Evolutionary conservation across 495 filamentous ascomycete species (phyloP).

Genomic region (Penicillium bialowiezense): DNA sequence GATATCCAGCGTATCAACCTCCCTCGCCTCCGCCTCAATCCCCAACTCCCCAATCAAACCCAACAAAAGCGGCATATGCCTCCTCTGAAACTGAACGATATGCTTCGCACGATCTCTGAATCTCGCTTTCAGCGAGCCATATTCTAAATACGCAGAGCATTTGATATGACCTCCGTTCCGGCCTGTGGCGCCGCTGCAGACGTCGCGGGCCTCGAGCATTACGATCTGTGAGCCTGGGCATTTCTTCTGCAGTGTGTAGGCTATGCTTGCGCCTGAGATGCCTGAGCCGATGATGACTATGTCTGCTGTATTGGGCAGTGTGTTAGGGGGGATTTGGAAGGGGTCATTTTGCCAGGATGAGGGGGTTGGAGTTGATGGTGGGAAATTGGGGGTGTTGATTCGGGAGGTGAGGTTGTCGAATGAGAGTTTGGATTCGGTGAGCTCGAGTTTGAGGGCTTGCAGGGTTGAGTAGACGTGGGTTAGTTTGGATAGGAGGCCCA

Average conservation of each 20-base stretch:
- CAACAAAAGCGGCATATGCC: constrained; percentile 3
- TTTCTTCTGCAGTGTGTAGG: constrained; percentile 54
- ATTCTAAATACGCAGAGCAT: constrained; percentile 8
- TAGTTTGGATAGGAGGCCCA: not conserved
- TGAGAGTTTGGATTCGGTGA: not conserved
- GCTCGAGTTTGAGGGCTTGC: not conserved
- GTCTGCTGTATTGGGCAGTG: constrained; percentile 56
- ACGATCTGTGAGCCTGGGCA: constrained; percentile 24
- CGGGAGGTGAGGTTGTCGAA: not conserved
- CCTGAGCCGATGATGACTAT: constrained; percentile 72
- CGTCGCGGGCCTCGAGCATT: constrained; percentile 76
- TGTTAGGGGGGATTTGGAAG: constrained; percentile 53
- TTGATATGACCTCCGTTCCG: constrained; percentile 45
- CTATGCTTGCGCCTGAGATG: constrained; percentile 66
- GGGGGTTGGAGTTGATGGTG: not conserved
- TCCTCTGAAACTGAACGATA: constrained; percentile 6
- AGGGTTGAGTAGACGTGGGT: not conserved
- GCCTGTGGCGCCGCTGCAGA: constrained; percentile 79
- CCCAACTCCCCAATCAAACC: constrained; percentile 6
- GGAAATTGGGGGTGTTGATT: not conserved
- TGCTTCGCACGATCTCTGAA: constrained; percentile 22
- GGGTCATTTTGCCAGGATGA: not conserved
- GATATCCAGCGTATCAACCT: constrained; percentile 35
- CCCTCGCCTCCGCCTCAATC: constrained; percentile 22
- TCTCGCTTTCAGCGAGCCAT: not conserved